A percentile compares a stretch with the other conserved stretches of the same genome.
phyloP scores from a whole-genome alignment of 371 early-diverging fungal species.

The Mucor circinelloides region DNA sequence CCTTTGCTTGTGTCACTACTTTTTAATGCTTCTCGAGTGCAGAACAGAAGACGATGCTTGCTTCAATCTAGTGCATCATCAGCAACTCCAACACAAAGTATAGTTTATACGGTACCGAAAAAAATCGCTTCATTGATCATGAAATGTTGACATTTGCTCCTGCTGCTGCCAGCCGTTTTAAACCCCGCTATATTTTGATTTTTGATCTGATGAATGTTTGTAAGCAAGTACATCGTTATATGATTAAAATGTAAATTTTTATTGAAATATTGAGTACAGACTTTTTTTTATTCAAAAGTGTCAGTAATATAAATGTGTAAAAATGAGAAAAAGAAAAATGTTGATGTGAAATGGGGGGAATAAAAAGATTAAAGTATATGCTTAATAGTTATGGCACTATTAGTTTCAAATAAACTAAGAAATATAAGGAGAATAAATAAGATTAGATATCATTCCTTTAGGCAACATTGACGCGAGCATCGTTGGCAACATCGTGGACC shows the following conservation, averaged over 20 bases:
- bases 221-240: not conserved
- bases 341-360: not conserved
- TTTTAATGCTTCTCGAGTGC: too few relatives aligned
- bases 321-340: not conserved
- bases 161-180: too few relatives aligned
- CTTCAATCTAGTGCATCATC: too few relatives aligned
- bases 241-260: not conserved
- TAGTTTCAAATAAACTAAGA: not conserved
- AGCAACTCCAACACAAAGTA: too few relatives aligned
- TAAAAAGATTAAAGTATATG: slow-evolving; percentile 1
- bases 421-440: not conserved
- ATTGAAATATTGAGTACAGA: slow-evolving; percentile 10
- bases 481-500: not conserved
- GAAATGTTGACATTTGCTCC: too few relatives aligned
- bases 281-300: slow-evolving; percentile 10
- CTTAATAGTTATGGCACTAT: slow-evolving; percentile 5
- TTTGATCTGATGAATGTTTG: too few relatives aligned
- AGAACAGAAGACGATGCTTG: too few relatives aligned
- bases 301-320: not conserved
- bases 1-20: not conserved
- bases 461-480: not conserved
- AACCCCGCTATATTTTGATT: too few relatives aligned
- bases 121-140: too few relatives aligned
- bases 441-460: not conserved
- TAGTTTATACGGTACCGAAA: too few relatives aligned